Evolutionary conservation across 148 eudicot genomes (phyloP), one percentile per base, ranked within the genome.

Genomic region (Chenopodium quinoa): DNA sequence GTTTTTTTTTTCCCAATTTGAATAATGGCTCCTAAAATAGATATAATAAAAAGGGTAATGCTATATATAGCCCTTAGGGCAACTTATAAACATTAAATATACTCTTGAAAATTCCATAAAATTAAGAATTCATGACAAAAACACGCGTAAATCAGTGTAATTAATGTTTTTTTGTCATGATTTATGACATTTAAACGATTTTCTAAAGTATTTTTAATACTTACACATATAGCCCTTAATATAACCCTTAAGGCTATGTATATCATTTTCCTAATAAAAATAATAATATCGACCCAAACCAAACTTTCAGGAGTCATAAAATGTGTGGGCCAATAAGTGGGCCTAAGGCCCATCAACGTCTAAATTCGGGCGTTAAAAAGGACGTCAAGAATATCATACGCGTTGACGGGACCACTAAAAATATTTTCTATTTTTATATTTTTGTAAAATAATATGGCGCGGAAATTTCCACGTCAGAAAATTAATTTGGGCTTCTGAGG

Each of bases 391-490:
- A 11, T 13, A 13, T 12, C 12, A 50, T 50, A 50, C 44, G 44
- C 44, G 44, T 37, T 69, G 68, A 79, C 74, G 76, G 44, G 37
- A 10, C 78, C 83, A 77, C 32, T 34, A 34, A 64, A 44, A 46
- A 17, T 5, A 67, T 16, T 7, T 71, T 47, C 44, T 37, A 37
- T 37, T 37, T 37, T 37, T 37, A 37, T 0, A 5, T 37, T 37
- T 37, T 5, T 5, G 0, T 0, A 32, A 5, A 32, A 52, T 17
- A 56, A 56, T 62, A 75, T 70, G 90, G 87, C 44, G 7, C 52
- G 54, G 66, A 54, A 77, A 11, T 46, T 37, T 46, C 87, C 90
- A 88, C 84, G 90, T 84, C 76, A 46, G 25, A 9, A 23, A 4
- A 25, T 27, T 67, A 58, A 34, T 44, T 76, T 37, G 73, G 84